A percentile compares a stretch with the other conserved stretches of the same genome.
phyloP scores from a whole-genome alignment of 441 rosid genomes.

The Iberis amara region DNA sequence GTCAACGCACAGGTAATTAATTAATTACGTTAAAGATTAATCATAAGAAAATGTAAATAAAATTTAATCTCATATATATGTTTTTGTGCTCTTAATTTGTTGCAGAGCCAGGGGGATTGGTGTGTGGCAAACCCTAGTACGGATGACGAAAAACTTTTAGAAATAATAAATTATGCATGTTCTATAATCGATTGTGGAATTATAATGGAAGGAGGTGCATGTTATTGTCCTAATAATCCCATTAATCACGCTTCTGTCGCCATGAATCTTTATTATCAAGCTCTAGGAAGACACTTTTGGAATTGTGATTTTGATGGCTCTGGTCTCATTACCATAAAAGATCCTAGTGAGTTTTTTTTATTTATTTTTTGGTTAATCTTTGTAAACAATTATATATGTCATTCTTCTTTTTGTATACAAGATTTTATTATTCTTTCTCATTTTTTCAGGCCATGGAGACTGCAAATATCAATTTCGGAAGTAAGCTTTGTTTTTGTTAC shows the following conservation, averaged over 20 bases:
- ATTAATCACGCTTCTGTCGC: conserved; percentile 22
- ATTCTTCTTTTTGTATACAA: neutral
- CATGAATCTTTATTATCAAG: conserved; percentile 26
- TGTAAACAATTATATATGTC: neutral
- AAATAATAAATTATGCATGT: conserved; percentile 7
- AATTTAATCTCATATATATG: neutral
- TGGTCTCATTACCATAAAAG: conserved; percentile 14
- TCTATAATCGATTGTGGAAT: conserved; percentile 7
- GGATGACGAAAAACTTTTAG: neutral
- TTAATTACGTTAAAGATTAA: no score
- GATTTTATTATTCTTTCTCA: neutral
- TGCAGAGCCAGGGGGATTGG: conserved; percentile 12
- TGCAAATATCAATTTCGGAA: conserved; percentile 21
- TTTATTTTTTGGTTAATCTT: no score
- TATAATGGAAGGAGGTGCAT: conserved; percentile 18
- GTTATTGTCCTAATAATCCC: conserved; percentile 2
- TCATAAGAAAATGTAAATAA: neutral
- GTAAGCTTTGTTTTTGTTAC: neutral
- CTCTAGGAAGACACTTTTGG: conserved; percentile 13
- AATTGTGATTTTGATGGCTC: conserved; percentile 16
- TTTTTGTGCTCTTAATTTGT: neutral
- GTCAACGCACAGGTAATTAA: neutral
- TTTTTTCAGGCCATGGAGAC: conserved; percentile 16
- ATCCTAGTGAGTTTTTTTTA: conserved; percentile 31
- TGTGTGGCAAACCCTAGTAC: conserved; percentile 23